Conservation (phyloP, 1,284 basidiomycete species). For the Apiotrichum brassicae region DNA sequence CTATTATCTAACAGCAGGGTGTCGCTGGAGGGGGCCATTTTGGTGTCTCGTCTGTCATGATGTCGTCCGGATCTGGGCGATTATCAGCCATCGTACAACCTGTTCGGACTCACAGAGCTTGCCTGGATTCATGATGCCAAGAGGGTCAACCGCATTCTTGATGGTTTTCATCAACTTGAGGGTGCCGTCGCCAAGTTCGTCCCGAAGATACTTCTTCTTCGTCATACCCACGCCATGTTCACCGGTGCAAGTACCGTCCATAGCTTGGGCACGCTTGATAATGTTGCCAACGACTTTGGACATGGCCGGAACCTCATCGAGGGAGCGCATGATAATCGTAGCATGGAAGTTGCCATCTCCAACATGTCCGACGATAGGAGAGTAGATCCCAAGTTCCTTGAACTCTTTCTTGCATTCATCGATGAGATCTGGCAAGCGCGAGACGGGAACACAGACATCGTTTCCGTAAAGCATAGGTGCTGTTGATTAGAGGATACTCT, state of each 20-base stretch:
- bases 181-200: constrained; percentile 68
- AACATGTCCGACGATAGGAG: constrained; percentile 59
- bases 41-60: constrained; percentile 5
- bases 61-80: constrained; percentile 16
- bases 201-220: constrained; percentile 57
- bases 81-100: neutral
- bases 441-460: constrained; percentile 78
- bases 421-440: constrained; percentile 65
- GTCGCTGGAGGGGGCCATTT: constrained; percentile 5
- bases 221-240: constrained; percentile 74
- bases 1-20: constrained; percentile 1
- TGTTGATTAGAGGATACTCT: too few relatives aligned
- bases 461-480: constrained; percentile 63
- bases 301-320: constrained; percentile 7
- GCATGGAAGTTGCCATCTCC: constrained; percentile 62
- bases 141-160: constrained; percentile 64
- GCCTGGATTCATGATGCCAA: constrained; percentile 70
- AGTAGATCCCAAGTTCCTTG: constrained; percentile 54
- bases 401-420: constrained; percentile 68
- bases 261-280: constrained; percentile 19
- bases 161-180: constrained; percentile 68
- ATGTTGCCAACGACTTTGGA: constrained; percentile 5
- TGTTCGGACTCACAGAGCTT: constrained; percentile 48
- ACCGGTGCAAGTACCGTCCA: constrained; percentile 53
- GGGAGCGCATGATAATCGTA: constrained; percentile 22